phyloP scores from a whole-genome alignment of 2,329 filamentous ascomycete genomes.

The Aspergillus sp. region DNA sequence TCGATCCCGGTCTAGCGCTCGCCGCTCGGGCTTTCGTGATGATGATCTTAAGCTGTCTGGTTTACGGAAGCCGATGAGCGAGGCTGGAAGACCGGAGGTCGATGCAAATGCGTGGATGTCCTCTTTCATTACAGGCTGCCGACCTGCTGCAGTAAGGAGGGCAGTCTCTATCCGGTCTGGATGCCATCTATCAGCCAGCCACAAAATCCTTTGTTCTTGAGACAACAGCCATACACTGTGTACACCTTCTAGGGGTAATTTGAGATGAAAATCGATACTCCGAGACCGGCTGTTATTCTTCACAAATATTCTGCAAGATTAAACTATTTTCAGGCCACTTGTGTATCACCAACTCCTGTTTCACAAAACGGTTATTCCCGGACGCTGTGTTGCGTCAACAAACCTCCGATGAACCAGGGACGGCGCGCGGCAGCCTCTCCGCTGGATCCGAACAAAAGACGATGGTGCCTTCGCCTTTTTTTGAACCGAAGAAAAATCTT shows the following conservation, averaged over 20 bases:
- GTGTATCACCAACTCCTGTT: conserved; percentile 19
- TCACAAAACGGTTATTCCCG: conserved; percentile 22
- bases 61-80: conserved; percentile 5
- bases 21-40: conserved; percentile 1
- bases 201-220: conserved; percentile 1
- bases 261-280: neutral
- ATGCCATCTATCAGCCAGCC: neutral
- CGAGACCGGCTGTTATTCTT: neutral
- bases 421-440: conserved; percentile 3
- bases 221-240: neutral
- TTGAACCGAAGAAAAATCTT: neutral
- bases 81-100: conserved; percentile 5
- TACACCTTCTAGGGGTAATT: too few relatives aligned
- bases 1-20: conserved; percentile 2
- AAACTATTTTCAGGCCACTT: conserved; percentile 14
- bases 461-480: neutral
- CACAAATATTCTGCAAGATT: conserved; percentile 1
- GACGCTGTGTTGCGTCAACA: conserved; percentile 22
- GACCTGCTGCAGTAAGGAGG: conserved; percentile 6
- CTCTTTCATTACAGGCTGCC: conserved; percentile 8
- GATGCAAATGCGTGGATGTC: conserved; percentile 6
- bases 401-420: conserved; percentile 20
- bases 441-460: neutral
- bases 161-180: neutral
- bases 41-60: conserved; percentile 1